These are phyloP conservation scores for Kodamaea restingae DNA, from an alignment of 805 yeast species.

Conservation along the genomic window DNA sequence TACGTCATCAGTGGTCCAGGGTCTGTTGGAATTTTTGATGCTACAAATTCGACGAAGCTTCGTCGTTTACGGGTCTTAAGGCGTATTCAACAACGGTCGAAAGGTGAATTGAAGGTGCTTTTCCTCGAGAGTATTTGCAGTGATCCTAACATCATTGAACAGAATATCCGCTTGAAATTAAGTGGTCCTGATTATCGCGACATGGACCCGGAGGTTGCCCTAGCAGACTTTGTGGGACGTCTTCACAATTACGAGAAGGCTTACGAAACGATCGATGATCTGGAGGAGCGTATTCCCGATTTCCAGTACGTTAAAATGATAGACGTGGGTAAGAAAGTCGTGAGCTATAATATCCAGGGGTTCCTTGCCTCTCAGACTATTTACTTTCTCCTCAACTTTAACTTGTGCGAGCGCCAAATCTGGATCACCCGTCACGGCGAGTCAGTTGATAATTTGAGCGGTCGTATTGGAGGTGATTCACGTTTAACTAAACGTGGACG, in stretches of 20 bases:
- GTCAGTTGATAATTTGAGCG: conserved; percentile 75
- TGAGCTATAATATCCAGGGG: conserved; percentile 82
- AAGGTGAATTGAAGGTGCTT: conserved; percentile 67
- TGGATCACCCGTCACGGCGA: conserved; percentile 97
- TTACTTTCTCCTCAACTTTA: conserved; percentile 79
- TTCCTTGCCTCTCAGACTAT: conserved; percentile 91
- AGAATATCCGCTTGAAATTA: conserved; percentile 78
- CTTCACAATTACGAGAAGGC: conserved; percentile 81
- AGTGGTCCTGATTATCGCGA: conserved; percentile 89
- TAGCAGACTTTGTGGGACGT: conserved; percentile 78
- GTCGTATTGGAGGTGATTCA: conserved; percentile 92
- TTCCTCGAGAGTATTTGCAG: conserved; percentile 86
- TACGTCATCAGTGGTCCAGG: conserved; percentile 79
- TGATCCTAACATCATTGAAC: conserved; percentile 71
- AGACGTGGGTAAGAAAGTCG: conserved; percentile 91
- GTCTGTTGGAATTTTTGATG: conserved; percentile 88
- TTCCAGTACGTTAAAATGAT: conserved; percentile 93
- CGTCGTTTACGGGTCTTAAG: conserved; percentile 58
- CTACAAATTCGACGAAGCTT: conserved; percentile 70
- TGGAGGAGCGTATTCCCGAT: conserved; percentile 58
- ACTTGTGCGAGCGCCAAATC: conserved; percentile 81
- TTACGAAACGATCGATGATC: conserved; percentile 84
- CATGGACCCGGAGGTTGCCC: conserved; percentile 78
- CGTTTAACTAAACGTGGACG: conserved; percentile 73
- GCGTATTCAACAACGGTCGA: conserved; percentile 51